Conservation (phyloP, 2,329 filamentous ascomycete genomes). For the Fusarium temperatum region DNA sequence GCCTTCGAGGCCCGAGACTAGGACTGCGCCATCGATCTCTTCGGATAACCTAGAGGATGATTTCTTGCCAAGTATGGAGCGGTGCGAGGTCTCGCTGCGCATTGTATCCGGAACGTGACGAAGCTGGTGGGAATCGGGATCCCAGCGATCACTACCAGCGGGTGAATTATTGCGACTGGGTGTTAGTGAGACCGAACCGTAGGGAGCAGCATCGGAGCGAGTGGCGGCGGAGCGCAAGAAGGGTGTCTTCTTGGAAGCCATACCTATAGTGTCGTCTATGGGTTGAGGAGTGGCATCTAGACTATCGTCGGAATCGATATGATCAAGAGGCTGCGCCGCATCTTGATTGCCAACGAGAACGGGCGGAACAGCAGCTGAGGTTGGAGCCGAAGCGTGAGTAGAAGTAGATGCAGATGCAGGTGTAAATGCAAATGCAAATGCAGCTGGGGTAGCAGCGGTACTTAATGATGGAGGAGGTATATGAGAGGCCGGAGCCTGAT, state of each 20-base stretch:
- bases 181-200: slow-evolving; percentile 51
- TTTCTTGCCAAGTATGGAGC: slow-evolving; percentile 44
- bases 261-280: slow-evolving; percentile 38
- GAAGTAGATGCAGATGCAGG: slow-evolving; percentile 16
- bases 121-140: slow-evolving; percentile 45
- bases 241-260: slow-evolving; percentile 50
- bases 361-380: neutral
- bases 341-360: slow-evolving; percentile 5
- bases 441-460: slow-evolving; percentile 25
- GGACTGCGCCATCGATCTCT: slow-evolving; percentile 60
- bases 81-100: slow-evolving; percentile 46
- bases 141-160: slow-evolving; percentile 47
- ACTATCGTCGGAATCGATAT: slow-evolving; percentile 13
- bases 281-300: slow-evolving; percentile 40
- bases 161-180: slow-evolving; percentile 50
- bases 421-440: slow-evolving; percentile 14
- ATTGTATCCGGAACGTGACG: slow-evolving; percentile 48
- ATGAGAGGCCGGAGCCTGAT: slow-evolving; percentile 37
- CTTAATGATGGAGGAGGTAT: slow-evolving; percentile 37
- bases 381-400: neutral
- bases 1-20: slow-evolving; percentile 63
- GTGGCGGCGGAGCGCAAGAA: slow-evolving; percentile 46
- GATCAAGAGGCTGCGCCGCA: slow-evolving; percentile 17
- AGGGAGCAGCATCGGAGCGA: slow-evolving; percentile 46
- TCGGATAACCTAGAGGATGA: slow-evolving; percentile 55